Percentiles rank a stretch among this genome's conserved stretches.
phyloP scores from a whole-genome alignment of 177 flowering plant species.

The Vitis hybrid region DNA sequence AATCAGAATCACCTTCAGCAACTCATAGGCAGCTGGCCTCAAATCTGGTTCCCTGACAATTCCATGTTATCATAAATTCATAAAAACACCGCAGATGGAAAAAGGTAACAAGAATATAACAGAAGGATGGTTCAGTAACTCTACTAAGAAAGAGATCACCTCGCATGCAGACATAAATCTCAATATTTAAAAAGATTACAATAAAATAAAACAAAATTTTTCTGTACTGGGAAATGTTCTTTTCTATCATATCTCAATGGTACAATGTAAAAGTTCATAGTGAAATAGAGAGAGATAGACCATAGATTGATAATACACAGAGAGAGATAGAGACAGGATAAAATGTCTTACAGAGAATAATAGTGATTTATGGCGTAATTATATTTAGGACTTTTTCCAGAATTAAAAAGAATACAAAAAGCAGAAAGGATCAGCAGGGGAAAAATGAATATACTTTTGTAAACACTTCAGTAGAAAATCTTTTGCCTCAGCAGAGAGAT shows the following conservation, averaged over 20 bases:
- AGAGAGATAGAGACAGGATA: too few species aligned
- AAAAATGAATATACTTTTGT: constrained; percentile 55
- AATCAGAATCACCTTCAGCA: constrained; percentile 65
- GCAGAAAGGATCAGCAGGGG: not conserved
- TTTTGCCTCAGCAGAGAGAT: constrained; percentile 87
- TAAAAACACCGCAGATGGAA: not conserved
- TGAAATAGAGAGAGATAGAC: not conserved
- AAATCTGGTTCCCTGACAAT: constrained; percentile 75
- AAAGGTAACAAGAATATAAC: not conserved
- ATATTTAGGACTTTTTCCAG: not conserved
- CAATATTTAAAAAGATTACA: too few species aligned
- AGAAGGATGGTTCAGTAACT: not conserved
- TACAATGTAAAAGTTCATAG: not conserved
- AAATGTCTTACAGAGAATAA: too few species aligned
- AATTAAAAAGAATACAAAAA: not conserved
- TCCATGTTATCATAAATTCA: not conserved
- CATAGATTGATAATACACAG: too few species aligned
- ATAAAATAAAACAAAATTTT: too few species aligned
- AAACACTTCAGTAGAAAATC: constrained; percentile 87
- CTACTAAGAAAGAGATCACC: not conserved
- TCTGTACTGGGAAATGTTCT: not conserved
- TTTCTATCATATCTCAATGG: too few species aligned
- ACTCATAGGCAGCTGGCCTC: constrained; percentile 76
- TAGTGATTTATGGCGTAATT: too few species aligned
- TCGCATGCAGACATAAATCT: not conserved